Conservation (phyloP, 2,329 filamentous ascomycete species). For the Madurella mycetomatis region DNA sequence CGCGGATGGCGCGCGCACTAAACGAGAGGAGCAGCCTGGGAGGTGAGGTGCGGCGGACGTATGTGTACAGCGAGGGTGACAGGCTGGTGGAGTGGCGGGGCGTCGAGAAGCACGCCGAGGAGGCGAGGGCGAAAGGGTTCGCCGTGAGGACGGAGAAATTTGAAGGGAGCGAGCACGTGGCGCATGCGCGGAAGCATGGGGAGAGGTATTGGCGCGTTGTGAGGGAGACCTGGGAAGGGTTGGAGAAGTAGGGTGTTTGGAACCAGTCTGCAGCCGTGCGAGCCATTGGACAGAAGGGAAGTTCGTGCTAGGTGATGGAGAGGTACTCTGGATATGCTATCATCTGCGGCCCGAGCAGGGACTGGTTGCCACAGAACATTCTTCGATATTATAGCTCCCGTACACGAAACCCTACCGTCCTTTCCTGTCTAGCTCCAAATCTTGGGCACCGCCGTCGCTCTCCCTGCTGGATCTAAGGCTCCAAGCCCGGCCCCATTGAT, state of each 20-base stretch:
- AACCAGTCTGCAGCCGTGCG: too few relatives aligned
- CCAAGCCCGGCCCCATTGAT: too few relatives aligned
- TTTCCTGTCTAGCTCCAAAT: too few relatives aligned
- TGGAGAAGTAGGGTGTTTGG: neutral
- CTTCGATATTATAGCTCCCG: neutral
- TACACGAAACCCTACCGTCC: neutral
- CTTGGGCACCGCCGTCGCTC: too few relatives aligned
- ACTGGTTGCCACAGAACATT: neutral
- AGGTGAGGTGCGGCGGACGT: constrained; percentile 43
- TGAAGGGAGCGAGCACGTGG: constrained; percentile 45
- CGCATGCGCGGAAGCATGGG: constrained; percentile 42
- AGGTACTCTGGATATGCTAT: too few relatives aligned
- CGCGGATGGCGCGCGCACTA: constrained; percentile 6
- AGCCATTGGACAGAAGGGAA: neutral
- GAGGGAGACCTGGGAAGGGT: constrained; percentile 42
- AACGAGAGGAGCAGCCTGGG: constrained; percentile 9
- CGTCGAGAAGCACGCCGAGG: constrained; percentile 44
- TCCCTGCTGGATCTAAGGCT: too few relatives aligned
- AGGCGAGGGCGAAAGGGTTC: constrained; percentile 39
- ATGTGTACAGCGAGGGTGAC: constrained; percentile 49
- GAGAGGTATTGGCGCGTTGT: constrained; percentile 49
- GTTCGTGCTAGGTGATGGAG: neutral
- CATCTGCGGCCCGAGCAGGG: too few relatives aligned
- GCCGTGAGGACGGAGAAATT: constrained; percentile 44
- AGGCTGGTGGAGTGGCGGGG: constrained; percentile 42